Base-by-base conservation (phyloP, 108 stramenopile species). In the Seminavis robusta region DNA sequence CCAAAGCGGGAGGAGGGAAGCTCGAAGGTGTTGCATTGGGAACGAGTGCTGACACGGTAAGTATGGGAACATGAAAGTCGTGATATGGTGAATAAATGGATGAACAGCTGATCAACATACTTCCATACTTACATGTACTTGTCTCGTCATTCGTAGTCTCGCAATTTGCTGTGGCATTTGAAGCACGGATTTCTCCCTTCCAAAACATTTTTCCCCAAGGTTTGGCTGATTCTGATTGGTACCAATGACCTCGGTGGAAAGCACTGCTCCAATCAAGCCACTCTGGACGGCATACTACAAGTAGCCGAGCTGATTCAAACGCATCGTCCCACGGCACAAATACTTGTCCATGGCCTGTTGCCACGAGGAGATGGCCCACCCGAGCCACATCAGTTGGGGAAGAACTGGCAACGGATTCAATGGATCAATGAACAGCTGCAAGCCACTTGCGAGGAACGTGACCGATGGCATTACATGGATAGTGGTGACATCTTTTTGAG, bases 241-340 rank as follows among this genome's bases (percentile, higher is more conserved):
- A 59, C 58, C 13, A 59, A 59, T 29, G 58, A 59, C 31, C 26
- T 59, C 27, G 45, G 30, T 10, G 27, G 27, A 5, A 16, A 13
- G 20, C 11, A 30, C 1, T 59, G 58, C 24, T 47, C 45, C 17
- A 31, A 19, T 4, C 25, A 37, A 10, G 36, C 43, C 30, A 46
- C 29, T 21, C 9, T 31, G 29, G 58, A 43, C 16, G 58, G 45
- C 24, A 32, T 59, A n/a, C 19, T 59, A 3, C 28, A 45, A 10
- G 16, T 59, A 8, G 58, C 46, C 16, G 23, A 59, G 46, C 38
- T 21, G 20, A 21, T 61, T 21, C 49, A 16, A 3, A 21, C 38
- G 7, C 48, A 19, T 2, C 33, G 31, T 17, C 61, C 61, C 31
- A 23, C 16, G 6, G 61, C 61, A 21, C 20, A 17, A 15, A 50